These are phyloP conservation scores for Dothideomycetes sp. DNA, from an alignment of 2,329 filamentous ascomycete genomes.

Conservation along the genomic window DNA sequence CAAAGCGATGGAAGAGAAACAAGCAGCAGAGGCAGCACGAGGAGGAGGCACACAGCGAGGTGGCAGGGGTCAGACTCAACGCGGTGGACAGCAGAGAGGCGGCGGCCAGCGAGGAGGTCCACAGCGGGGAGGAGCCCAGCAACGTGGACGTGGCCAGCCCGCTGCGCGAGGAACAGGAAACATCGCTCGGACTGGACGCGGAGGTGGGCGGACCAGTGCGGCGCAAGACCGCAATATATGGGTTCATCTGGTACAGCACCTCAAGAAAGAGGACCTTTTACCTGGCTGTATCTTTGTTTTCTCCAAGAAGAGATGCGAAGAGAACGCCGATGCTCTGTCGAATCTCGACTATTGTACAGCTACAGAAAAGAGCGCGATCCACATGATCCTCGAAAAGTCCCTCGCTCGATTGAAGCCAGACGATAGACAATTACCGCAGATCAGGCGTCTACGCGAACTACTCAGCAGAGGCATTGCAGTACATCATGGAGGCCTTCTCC, in stretches of 20 bases:
- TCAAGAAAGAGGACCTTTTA: constrained; percentile 76
- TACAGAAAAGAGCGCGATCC: constrained; percentile 87
- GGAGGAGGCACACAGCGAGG: constrained; percentile 38
- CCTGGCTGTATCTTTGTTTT: constrained; percentile 97
- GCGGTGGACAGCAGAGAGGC: constrained; percentile 36
- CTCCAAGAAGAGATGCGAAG: constrained; percentile 93
- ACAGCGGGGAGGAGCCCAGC: constrained; percentile 36
- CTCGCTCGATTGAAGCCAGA: constrained; percentile 84
- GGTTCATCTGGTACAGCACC: constrained; percentile 87
- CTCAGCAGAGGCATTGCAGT: constrained; percentile 85
- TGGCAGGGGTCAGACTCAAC: constrained; percentile 40
- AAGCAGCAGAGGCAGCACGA: constrained; percentile 35
- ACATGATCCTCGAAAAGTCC: constrained; percentile 96
- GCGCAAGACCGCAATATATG: constrained; percentile 94
- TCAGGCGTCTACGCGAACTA: constrained; percentile 74
- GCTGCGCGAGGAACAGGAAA: constrained; percentile 58
- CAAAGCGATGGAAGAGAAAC: constrained; percentile 41
- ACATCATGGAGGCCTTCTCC: constrained; percentile 85
- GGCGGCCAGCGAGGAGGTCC: constrained; percentile 35
- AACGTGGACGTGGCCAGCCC: constrained; percentile 45
- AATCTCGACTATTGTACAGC: constrained; percentile 94
- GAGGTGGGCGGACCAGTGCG: constrained; percentile 75
- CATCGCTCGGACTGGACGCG: constrained; percentile 77
- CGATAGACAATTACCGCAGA: constrained; percentile 83
- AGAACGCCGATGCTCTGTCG: constrained; percentile 88